A percentile compares a stretch with the other conserved stretches of the same genome.
phyloP scores from a whole-genome alignment of 2,329 filamentous ascomycete genomes.

The Calonectria leucothoes region DNA sequence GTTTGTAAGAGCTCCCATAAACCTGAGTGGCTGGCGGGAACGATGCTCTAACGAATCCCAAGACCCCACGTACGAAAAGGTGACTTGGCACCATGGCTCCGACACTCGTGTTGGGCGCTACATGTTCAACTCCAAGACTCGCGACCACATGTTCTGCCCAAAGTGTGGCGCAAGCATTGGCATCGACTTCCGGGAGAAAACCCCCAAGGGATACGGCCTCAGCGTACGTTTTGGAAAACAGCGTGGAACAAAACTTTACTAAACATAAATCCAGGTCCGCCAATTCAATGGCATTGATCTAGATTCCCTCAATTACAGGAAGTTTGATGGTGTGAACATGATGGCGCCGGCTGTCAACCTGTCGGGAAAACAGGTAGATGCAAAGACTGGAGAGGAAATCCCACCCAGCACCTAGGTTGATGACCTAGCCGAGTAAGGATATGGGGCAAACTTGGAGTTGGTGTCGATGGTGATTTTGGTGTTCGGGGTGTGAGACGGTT shows the following conservation, averaged over 20 bases:
- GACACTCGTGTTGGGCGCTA: conserved; percentile 38
- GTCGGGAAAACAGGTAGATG: conserved; percentile 44
- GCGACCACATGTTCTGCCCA: conserved; percentile 62
- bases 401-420: conserved; percentile 7
- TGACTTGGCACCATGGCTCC: conserved; percentile 57
- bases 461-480: neutral
- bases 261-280: conserved; percentile 48
- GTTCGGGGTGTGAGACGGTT: neutral
- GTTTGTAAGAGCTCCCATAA: conserved; percentile 49
- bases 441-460: neutral
- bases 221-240: conserved; percentile 49
- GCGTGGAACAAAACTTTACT: neutral
- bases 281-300: conserved; percentile 56
- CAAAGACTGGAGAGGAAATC: conserved; percentile 19
- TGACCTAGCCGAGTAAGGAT: neutral
- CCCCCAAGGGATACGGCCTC: conserved; percentile 52
- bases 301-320: conserved; percentile 49
- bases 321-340: conserved; percentile 50
- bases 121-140: conserved; percentile 59
- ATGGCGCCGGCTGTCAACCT: conserved; percentile 50
- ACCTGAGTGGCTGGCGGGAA: neutral
- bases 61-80: conserved; percentile 54
- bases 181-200: conserved; percentile 54
- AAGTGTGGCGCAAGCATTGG: conserved; percentile 59
- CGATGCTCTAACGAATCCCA: neutral